Conservation (phyloP, 169 alveolate genomes). For the Pseudocohnilembus persalinus region DNA sequence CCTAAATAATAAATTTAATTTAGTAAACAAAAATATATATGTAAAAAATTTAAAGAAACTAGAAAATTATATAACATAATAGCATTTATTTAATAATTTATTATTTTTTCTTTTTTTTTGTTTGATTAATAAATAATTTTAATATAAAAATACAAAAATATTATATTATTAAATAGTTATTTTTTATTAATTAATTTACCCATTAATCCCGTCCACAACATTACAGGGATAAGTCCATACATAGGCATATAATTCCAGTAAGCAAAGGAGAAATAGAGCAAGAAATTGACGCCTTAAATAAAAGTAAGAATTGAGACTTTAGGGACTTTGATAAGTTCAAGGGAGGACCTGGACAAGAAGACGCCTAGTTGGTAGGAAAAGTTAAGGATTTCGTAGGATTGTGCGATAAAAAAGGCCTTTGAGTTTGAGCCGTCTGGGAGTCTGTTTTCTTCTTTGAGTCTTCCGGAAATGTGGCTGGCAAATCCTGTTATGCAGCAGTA, state of each 20-base stretch:
- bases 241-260: conserved; percentile 42
- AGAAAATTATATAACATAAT: too few species aligned
- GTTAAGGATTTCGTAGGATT: conserved; percentile 58
- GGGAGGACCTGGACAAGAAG: conserved; percentile 67
- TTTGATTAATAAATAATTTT: too few species aligned
- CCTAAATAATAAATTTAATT: not conserved
- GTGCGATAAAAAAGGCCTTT: too few species aligned
- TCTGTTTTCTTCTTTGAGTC: not conserved
- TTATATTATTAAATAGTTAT: too few species aligned
- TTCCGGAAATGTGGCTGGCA: conserved; percentile 3
- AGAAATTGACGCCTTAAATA: conserved; percentile 56
- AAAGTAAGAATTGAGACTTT: conserved; percentile 60
- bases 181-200: conserved; percentile 30
- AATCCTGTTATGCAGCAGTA: conserved; percentile 42
- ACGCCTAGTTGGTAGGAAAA: conserved; percentile 81
- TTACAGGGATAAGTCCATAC: conserved; percentile 26
- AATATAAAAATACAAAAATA: too few species aligned
- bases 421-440: not conserved
- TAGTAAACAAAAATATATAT: too few species aligned
- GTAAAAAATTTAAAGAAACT: too few species aligned
- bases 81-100: too few species aligned
- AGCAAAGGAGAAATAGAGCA: conserved; percentile 50
- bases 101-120: too few species aligned
- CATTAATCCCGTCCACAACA: conserved; percentile 80
- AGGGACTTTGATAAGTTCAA: conserved; percentile 54